Evolutionary conservation across 2,329 filamentous ascomycete species (phyloP), one percentile per base, ranked within the genome.

Genomic region (Pyricularia grisea): DNA sequence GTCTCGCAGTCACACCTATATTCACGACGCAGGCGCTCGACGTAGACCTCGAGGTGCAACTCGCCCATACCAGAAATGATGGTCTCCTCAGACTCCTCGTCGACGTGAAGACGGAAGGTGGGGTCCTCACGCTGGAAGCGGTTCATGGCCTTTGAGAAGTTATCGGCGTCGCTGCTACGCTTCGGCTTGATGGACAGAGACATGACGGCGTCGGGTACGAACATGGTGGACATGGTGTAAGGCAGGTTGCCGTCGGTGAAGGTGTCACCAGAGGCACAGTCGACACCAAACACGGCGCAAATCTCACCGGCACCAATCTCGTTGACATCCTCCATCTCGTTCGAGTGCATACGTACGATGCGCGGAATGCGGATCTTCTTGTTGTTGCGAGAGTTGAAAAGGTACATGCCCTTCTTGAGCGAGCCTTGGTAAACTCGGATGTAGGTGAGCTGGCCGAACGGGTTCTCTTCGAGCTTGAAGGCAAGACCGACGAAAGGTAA

Each of bases 51-150:
- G 31, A 99, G 85, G 80, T 99, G 95, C 73, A 99, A 81, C 80
- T 99, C 95, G 74, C 95, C 95, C 95, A 99, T 99, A 70, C 95
- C 95, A 61, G 92, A 96, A 76, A 99, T 98, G 76, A 99, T 97
- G 66, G 94, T 98, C 83, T 99, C 93, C 77, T 97, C 91, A 72
- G 91, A 94, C 82, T 99, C 95, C 20, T 88, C 81, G 77, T 99
- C 95, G 75, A 97, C 93, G 75, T 93, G 91, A 55, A 99, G 92
- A 68, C 95, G 89, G 88, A 99, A 99, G 14, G 95, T 99, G 3
- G 95, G 95, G 76, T 99, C 95, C 81, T 99, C 95, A 72, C 95
- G 91, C 81, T 97, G 94, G 87, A 99, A 99, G 74, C 95, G 92
- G 79, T 94, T 95, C 89, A 99, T 98, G 74, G 95, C 95, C 83